A percentile compares a stretch with the other conserved stretches of the same genome.
Evolutionary conservation across 1,284 basidiomycete species (phyloP).

Genomic region (Puccinia hordei): DNA sequence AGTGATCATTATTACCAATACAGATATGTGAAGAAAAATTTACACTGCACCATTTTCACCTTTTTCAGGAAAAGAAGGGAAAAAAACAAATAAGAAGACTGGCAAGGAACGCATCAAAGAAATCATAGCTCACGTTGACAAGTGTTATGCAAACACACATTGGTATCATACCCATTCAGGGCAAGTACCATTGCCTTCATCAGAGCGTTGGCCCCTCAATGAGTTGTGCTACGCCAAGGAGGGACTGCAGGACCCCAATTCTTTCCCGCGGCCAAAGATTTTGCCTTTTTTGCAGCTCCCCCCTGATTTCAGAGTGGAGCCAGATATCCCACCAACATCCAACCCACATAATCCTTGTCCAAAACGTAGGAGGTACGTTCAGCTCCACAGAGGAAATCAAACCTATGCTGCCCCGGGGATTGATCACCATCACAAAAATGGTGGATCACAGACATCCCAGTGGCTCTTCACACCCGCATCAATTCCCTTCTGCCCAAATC

Average conservation of each 20-base stretch:
- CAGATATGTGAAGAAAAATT: no score
- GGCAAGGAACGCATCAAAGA: neutral
- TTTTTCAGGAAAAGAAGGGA: no score
- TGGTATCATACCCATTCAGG: neutral
- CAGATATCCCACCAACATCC: neutral
- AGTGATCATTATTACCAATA: no score
- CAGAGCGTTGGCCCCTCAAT: neutral
- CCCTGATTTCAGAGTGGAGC: neutral
- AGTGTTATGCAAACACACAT: neutral
- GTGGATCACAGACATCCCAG: neutral
- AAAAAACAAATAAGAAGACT: neutral
- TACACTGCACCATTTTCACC: no score
- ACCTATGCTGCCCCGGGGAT: neutral
- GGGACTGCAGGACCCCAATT: neutral
- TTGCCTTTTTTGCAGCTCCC: constrained; percentile 6
- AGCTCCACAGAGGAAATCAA: neutral
- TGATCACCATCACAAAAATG: neutral
- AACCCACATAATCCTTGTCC: neutral
- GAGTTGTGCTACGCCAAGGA: neutral
- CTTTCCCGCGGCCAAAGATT: neutral
- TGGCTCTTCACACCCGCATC: neutral
- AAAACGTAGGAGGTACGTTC: constrained; percentile 20
- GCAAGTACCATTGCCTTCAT: neutral
- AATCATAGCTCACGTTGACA: neutral
- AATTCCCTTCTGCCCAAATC: neutral